Base-by-base conservation (phyloP, 2,329 filamentous ascomycete genomes). In the Elsinoe fawcettii region DNA sequence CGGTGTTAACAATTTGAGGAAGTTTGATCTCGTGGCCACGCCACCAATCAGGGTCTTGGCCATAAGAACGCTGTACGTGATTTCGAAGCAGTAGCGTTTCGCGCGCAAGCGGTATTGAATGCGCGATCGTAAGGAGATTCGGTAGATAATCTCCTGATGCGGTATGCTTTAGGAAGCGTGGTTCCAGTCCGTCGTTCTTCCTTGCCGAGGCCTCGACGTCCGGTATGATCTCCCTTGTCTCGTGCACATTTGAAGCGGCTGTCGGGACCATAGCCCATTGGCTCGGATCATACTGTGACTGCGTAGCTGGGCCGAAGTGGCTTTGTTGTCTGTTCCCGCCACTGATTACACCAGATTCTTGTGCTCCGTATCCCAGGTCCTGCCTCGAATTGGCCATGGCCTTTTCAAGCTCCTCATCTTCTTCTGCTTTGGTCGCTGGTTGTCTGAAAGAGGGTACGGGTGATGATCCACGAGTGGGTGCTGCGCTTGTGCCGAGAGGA, bases 31-130 rank as follows among this genome's bases (percentile, higher is more conserved):
- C 66, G 27, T 74, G 74, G 18, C 83, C 83, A 63, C 77, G 80
- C 82, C 83, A 86, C 83, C 83, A 86, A 9, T 82, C 77, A 1
- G 73, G 62, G 59, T 83, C 76, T 55, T 76, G 67, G 43, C 80
- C 80, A 63, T 85, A 85, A 58, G 78, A 72, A 2, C 69, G 65
- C 22, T 75, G 67, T 5, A 72, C 63, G 23, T 74, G 68, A 6
- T 71, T 70, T n/a, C 76, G 72, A 39, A 76, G 66, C 11, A 85
- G 67, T 8, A 85, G 71, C 7, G 78, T 77, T 64, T 84, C 80
- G 57, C 81, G 75, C 18, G 77, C 79, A 27, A 79, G 69, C 2
- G 82, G 81, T 57, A 85, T 83, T 18, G 77, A 74, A 64, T 83
- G 80, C n/a, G 83, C 73, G 58, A 86, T 83, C 4, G 81, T 83